phyloP scores from a whole-genome alignment of 2,329 filamentous ascomycete genomes.

The Ceratocystis smalleyi region DNA sequence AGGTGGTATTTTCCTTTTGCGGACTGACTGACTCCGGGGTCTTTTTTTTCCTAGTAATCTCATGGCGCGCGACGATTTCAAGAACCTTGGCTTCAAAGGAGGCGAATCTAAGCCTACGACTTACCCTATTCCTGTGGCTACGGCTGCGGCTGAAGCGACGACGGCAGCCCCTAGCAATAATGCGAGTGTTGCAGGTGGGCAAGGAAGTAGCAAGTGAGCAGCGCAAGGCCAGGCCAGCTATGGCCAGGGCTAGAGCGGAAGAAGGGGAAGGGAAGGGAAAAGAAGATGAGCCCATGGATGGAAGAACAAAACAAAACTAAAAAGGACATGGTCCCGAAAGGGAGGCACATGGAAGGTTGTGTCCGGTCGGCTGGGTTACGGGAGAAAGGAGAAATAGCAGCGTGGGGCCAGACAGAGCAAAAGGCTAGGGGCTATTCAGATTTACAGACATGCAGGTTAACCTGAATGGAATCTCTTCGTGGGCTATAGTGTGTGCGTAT shows the following conservation, averaged over 20 bases:
- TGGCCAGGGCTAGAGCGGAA: neutral
- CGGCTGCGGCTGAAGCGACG: neutral
- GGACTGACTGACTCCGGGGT: neutral
- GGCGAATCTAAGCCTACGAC: neutral
- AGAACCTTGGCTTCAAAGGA: slow-evolving; percentile 63
- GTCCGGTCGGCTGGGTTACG: neutral
- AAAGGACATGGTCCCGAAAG: neutral
- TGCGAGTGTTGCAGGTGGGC: slow-evolving; percentile 13
- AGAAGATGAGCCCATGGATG: neutral
- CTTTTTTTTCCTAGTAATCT: slow-evolving; percentile 49
- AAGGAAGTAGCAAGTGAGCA: slow-evolving; percentile 1
- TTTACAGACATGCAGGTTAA: no score
- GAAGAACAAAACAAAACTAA: neutral
- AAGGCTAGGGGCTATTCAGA: neutral
- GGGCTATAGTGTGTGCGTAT: neutral
- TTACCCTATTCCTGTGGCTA: neutral
- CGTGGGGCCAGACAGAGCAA: neutral
- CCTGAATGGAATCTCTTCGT: no score
- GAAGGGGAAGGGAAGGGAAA: neutral
- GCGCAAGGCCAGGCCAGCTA: neutral
- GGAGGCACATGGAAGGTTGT: neutral
- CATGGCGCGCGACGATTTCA: slow-evolving; percentile 91
- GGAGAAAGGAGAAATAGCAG: neutral
- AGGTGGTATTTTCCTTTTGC: neutral
- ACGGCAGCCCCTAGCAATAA: slow-evolving; percentile 17